Percentiles rank a stretch among this genome's conserved stretches.
Evolutionary conservation across 2,329 filamentous ascomycete species (phyloP).

Genomic region (Aureobasidium zeae): DNA sequence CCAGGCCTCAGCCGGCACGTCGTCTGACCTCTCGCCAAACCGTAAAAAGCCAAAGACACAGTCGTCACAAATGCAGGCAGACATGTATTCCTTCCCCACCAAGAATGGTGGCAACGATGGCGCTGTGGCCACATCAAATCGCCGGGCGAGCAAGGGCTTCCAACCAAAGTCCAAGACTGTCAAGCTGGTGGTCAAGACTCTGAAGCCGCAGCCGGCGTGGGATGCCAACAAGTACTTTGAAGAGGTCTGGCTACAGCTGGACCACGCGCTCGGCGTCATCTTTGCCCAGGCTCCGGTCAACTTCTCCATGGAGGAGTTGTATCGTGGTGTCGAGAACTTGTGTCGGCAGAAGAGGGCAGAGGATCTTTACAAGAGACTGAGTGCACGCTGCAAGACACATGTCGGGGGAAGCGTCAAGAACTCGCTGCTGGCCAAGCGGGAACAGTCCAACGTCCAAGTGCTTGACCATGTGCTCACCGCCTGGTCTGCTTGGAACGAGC

Average conservation of each 20-base stretch:
- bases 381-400: constrained; percentile 57
- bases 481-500: constrained; percentile 72
- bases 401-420: constrained; percentile 47
- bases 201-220: constrained; percentile 55
- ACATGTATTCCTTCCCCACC: constrained; percentile 10
- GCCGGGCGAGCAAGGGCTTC: constrained; percentile 34
- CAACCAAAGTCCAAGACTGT: constrained; percentile 69
- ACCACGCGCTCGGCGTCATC: constrained; percentile 61
- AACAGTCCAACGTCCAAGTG: constrained; percentile 53
- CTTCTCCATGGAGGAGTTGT: constrained; percentile 75
- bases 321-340: constrained; percentile 82
- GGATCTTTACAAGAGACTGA: constrained; percentile 57
- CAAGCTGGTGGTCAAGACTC: constrained; percentile 89
- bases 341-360: constrained; percentile 69
- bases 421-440: constrained; percentile 48
- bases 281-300: constrained; percentile 56
- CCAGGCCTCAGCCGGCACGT: not conserved
- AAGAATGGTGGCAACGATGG: constrained; percentile 2
- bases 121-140: not conserved
- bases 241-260: constrained; percentile 64
- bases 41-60: constrained; percentile 6
- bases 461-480: constrained; percentile 50
- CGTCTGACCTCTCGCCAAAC: not conserved
- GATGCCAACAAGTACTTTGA: constrained; percentile 71
- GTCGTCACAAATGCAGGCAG: constrained; percentile 3